These are phyloP conservation scores for Xylariaceae sp. DNA, from an alignment of 2,329 filamentous ascomycete species.

Conservation along the genomic window DNA sequence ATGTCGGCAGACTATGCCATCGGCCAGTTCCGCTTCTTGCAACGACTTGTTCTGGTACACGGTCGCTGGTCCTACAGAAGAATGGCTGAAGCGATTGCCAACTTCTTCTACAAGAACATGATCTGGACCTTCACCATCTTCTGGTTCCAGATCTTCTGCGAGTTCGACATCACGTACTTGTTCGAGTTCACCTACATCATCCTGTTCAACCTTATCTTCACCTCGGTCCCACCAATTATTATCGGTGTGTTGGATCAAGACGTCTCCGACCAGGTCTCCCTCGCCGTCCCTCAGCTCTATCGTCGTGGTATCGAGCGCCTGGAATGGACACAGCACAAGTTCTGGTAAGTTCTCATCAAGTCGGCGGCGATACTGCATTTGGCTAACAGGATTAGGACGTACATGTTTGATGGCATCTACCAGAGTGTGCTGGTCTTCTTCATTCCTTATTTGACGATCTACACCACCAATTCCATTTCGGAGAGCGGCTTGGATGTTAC, in stretches of 20 bases:
- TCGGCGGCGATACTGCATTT: background rate
- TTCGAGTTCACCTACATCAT: slow-evolving; percentile 98
- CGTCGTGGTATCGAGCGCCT: slow-evolving; percentile 89
- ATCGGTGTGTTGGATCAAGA: slow-evolving; percentile 98
- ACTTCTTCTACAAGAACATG: slow-evolving; percentile 99
- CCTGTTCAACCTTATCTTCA: slow-evolving; percentile 94
- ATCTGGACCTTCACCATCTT: slow-evolving; percentile 95
- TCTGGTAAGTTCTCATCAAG: slow-evolving; percentile 61
- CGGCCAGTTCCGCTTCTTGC: slow-evolving; percentile 84
- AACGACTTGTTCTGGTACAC: slow-evolving; percentile 79
- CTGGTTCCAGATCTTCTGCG: slow-evolving; percentile 94
- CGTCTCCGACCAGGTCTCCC: slow-evolving; percentile 85
- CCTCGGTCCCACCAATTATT: slow-evolving; percentile 85
- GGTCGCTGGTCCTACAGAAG: slow-evolving; percentile 95
- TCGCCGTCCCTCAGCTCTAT: slow-evolving; percentile 93
- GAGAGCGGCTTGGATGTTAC: slow-evolving; percentile 66
- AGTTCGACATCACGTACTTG: slow-evolving; percentile 93
- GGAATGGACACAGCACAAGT: slow-evolving; percentile 94
- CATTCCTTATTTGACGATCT: slow-evolving; percentile 78
- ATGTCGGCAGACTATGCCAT: slow-evolving; percentile 97
- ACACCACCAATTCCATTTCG: slow-evolving; percentile 59
- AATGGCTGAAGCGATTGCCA: slow-evolving; percentile 86
- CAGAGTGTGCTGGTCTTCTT: slow-evolving; percentile 92
- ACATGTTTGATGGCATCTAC: slow-evolving; percentile 92
- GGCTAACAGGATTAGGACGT: slow-evolving; percentile 50